These are phyloP conservation scores for Mycocentrospora acerina DNA, from an alignment of 2,329 filamentous ascomycete genomes.

Conservation along the genomic window DNA sequence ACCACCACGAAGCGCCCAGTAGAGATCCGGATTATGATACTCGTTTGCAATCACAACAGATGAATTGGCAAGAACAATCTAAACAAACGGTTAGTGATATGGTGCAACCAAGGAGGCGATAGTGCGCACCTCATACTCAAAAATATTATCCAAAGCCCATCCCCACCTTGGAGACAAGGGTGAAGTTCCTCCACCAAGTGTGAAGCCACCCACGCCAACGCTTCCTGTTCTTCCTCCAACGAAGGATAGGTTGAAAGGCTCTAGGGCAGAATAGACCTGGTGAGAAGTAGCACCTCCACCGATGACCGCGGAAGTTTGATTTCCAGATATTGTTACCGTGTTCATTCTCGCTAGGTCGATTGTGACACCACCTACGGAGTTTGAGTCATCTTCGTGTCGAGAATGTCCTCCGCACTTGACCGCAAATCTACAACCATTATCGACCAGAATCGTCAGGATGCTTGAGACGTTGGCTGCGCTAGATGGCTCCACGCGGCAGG, in stretches of 20 bases:
- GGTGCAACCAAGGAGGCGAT: neutral
- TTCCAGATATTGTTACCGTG: neutral
- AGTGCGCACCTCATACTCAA: neutral
- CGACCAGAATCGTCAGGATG: neutral
- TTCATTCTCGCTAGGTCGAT: neutral
- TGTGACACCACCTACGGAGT: neutral
- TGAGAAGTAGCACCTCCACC: too few relatives aligned
- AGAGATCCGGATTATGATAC: constrained; percentile 31
- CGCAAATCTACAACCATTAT: neutral
- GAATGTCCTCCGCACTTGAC: constrained; percentile 1
- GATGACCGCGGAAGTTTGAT: neutral
- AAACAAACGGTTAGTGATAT: neutral
- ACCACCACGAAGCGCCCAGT: constrained; percentile 36
- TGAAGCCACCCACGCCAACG: constrained; percentile 1
- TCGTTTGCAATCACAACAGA: constrained; percentile 25
- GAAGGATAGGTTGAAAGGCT: neutral
- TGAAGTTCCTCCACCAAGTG: neutral
- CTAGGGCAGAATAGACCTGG: neutral
- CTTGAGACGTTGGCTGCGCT: neutral
- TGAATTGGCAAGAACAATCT: constrained; percentile 33
- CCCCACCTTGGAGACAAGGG: neutral
- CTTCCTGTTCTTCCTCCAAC: constrained; percentile 2
- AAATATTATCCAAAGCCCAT: neutral
- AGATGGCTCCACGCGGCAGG: neutral
- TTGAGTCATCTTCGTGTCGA: neutral